Percentiles rank a stretch among this genome's conserved stretches.
phyloP scores from a whole-genome alignment of 2,329 filamentous ascomycete species.

The Ophiostoma piceae region DNA sequence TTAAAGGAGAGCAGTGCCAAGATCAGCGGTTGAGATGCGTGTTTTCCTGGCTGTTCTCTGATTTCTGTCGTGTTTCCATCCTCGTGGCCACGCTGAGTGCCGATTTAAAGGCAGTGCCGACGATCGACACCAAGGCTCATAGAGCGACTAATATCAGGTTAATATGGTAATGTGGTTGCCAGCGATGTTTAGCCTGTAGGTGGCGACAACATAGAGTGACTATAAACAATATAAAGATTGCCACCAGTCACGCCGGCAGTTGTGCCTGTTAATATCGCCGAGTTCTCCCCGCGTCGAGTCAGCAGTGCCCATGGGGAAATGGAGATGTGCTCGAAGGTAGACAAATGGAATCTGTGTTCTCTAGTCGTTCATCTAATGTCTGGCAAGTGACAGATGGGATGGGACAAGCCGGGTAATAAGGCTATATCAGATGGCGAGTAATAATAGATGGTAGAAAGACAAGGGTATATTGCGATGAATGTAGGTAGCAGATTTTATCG shows the following conservation, averaged over 20 bases:
- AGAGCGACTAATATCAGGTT: not conserved
- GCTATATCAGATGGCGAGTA: not conserved
- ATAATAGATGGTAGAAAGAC: not conserved
- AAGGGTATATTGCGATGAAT: conserved; percentile 5
- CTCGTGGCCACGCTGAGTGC: not conserved
- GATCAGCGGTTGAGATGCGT: not conserved
- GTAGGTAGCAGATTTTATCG: not conserved
- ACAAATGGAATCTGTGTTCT: not conserved
- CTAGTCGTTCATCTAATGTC: not conserved
- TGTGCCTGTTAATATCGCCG: not conserved
- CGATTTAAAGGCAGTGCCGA: not conserved
- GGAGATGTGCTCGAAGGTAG: not conserved
- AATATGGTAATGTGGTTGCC: not conserved
- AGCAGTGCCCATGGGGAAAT: not conserved
- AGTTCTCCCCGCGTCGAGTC: not conserved
- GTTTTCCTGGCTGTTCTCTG: not conserved
- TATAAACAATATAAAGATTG: not conserved
- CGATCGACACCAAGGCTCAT: not conserved
- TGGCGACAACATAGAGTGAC: not conserved
- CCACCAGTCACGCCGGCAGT: not conserved
- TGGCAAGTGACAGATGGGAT: not conserved
- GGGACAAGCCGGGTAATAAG: not conserved
- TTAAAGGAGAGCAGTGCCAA: not conserved
- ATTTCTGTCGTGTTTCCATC: not conserved
- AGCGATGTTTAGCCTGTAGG: not conserved